These are phyloP conservation scores for Phyllosticta citribraziliensis DNA, from an alignment of 2,329 filamentous ascomycete species.

Conservation along the genomic window DNA sequence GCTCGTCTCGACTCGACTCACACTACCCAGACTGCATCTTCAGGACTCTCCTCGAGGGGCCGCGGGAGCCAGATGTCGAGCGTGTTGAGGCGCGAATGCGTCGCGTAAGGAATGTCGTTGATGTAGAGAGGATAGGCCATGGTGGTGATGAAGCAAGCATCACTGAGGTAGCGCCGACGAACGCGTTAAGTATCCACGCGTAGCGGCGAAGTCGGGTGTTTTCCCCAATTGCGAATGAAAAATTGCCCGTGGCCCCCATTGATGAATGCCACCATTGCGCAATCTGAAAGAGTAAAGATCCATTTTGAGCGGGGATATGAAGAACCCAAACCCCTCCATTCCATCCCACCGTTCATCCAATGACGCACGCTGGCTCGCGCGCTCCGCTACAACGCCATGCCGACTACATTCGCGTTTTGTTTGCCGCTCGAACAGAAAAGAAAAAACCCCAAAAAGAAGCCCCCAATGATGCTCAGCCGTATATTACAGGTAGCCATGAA, in stretches of 20 bases:
- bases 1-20: no score
- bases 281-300: no score
- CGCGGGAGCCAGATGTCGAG: slow-evolving; percentile 34
- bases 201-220: background rate
- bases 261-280: background rate
- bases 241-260: background rate
- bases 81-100: slow-evolving; percentile 28
- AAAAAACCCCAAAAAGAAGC: background rate
- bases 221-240: background rate
- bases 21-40: slow-evolving; percentile 26
- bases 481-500: background rate
- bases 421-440: background rate
- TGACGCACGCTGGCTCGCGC: no score
- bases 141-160: background rate
- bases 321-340: no score
- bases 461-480: background rate
- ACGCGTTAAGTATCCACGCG: background rate
- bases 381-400: background rate
- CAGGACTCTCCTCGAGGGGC: slow-evolving; percentile 16
- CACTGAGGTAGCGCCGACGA: background rate
- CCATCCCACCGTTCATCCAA: no score
- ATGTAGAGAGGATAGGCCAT: slow-evolving; percentile 13
- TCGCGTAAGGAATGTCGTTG: slow-evolving; percentile 21
- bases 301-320: no score
- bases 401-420: no score